Evolutionary conservation across 2,329 filamentous ascomycete species (phyloP).

Genomic region (Pseudogymnoascus sp.): DNA sequence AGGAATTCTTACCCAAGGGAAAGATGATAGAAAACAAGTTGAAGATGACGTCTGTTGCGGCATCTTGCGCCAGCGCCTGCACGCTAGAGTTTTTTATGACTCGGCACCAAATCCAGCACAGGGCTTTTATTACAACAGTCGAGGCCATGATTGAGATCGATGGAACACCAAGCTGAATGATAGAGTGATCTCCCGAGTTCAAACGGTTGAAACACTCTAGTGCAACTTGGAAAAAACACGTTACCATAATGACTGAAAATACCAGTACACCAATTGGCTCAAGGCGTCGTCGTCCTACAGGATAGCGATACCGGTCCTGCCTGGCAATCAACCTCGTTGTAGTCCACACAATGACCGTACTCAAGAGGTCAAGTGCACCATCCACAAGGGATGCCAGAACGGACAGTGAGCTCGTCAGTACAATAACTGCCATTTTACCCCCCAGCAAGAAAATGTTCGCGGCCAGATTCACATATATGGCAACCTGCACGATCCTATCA

Average conservation of each 20-base stretch:
- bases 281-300: slow-evolving; percentile 48
- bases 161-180: slow-evolving; percentile 42
- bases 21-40: slow-evolving; percentile 57
- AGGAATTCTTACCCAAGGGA: slow-evolving; percentile 35
- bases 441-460: slow-evolving; percentile 50
- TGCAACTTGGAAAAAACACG: slow-evolving; percentile 53
- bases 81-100: slow-evolving; percentile 57
- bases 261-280: slow-evolving; percentile 56
- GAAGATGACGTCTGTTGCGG: slow-evolving; percentile 57
- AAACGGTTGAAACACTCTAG: slow-evolving; percentile 53
- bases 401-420: slow-evolving; percentile 50
- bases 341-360: slow-evolving; percentile 53
- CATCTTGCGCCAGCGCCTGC: slow-evolving; percentile 55
- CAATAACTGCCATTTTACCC: slow-evolving; percentile 48
- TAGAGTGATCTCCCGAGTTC: slow-evolving; percentile 40
- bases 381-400: slow-evolving; percentile 55
- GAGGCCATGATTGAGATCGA: slow-evolving; percentile 50
- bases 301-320: slow-evolving; percentile 38
- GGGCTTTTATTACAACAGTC: slow-evolving; percentile 51
- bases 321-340: slow-evolving; percentile 51
- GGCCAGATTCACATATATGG: slow-evolving; percentile 67
- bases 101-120: slow-evolving; percentile 52
- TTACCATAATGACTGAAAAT: slow-evolving; percentile 56
- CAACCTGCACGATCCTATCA: slow-evolving; percentile 70
- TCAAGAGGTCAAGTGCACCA: slow-evolving; percentile 52